Base-by-base conservation (phyloP, 2,329 filamentous ascomycete species). In the Mycocentrospora acerina region DNA sequence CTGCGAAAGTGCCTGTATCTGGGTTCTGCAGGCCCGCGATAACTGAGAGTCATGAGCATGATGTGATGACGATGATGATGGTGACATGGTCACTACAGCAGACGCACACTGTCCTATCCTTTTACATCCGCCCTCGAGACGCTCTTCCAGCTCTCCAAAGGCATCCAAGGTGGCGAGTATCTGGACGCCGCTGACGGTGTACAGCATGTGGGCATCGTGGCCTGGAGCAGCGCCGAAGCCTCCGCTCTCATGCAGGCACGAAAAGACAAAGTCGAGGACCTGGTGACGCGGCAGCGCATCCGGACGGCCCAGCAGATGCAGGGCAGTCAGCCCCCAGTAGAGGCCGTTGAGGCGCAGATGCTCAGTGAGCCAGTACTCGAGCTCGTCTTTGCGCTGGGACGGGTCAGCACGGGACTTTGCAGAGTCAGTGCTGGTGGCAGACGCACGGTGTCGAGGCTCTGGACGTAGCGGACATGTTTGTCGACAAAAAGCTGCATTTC, bases 361-460 rank as follows among this genome's bases (percentile, higher is more conserved):
- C 70, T 98, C 91, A 11, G 93, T 98, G 64, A 97, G 77, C 86
- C 91, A 96, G 74, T 97, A 98, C 68, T 96, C 90, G 57, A 95
- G 83, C 70, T 96, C 88, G 75, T 97, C 90, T 72, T 87, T 90
- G 64, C 86, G 85, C 82, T 86, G 71, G 56, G 59, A 55, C 60
- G 47, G 45, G 59, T 75, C 61, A 72, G 70, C 60, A 61, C 56
- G 45, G 48, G 42, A 51, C 37, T 43, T 24, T 46, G 39, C 26
- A 32, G 42, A 32, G 46, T 38, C 38, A 53, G 51, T 42, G 43
- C 44, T 42, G 48, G 37, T 40, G 36, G 46, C 37, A 50, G 46
- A 77, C 80, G 70, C 76, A 86, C 83, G 52, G 85, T 90, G 69
- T 98, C 90, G 55, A 98, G 78, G 60, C 86, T 88, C 70, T 95